These are phyloP conservation scores for Vigna radiata DNA, from an alignment of 306 rosid species.

Conservation along the genomic window DNA sequence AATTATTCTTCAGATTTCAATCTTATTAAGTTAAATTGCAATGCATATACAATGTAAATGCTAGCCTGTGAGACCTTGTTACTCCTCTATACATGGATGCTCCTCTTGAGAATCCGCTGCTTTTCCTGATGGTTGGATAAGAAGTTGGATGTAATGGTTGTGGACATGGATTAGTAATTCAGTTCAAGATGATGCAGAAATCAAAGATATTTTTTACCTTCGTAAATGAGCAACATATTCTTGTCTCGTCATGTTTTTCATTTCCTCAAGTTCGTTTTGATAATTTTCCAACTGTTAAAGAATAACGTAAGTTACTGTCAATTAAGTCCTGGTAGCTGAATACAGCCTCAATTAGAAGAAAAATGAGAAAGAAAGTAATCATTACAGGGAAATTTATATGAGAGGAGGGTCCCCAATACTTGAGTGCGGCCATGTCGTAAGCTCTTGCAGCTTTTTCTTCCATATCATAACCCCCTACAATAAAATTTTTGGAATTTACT, in stretches of 20 bases:
- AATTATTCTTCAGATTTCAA: neutral
- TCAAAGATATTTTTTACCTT: slow-evolving; percentile 53
- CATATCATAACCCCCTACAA: slow-evolving; percentile 84
- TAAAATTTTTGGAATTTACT: slow-evolving; percentile 44
- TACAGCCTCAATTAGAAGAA: slow-evolving; percentile 1
- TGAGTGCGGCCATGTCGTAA: slow-evolving; percentile 89
- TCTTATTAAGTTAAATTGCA: neutral
- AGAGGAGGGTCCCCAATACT: slow-evolving; percentile 93
- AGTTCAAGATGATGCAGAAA: slow-evolving; percentile 13
- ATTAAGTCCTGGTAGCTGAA: neutral
- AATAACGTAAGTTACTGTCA: slow-evolving; percentile 36
- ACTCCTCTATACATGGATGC: slow-evolving; percentile 57
- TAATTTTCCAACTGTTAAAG: slow-evolving; percentile 66
- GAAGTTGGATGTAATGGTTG: neutral
- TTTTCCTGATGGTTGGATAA: slow-evolving; percentile 61
- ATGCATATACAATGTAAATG: slow-evolving; percentile 2
- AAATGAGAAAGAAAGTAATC: slow-evolving; percentile 36
- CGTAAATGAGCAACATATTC: slow-evolving; percentile 84
- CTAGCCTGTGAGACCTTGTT: slow-evolving; percentile 65
- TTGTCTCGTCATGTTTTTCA: slow-evolving; percentile 53
- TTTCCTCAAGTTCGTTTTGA: slow-evolving; percentile 66
- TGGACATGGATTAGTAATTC: neutral
- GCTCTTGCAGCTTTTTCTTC: slow-evolving; percentile 90
- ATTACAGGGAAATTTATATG: slow-evolving; percentile 82
- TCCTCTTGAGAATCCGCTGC: slow-evolving; percentile 93